A percentile compares a stretch with the other conserved stretches of the same genome.
Evolutionary conservation across 306 rosid species (phyloP).

Genomic region (Cyclanthera cordifolia): DNA sequence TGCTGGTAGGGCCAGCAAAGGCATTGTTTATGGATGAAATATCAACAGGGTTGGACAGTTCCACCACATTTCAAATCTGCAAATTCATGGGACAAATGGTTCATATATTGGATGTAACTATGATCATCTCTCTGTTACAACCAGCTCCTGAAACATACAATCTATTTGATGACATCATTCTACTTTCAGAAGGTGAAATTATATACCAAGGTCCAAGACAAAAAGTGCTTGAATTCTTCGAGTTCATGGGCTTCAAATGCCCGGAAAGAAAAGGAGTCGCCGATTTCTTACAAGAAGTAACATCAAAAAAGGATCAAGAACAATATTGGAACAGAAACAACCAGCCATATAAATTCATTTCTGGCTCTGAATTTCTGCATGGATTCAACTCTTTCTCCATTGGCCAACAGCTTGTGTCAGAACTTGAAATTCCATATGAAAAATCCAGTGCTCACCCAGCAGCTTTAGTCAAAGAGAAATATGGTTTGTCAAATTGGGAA

Average conservation of each 20-base stretch:
- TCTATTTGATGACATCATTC: conserved; percentile 40
- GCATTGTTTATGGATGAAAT: conserved; percentile 80
- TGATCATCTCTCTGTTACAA: conserved; percentile 52
- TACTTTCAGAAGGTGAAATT: conserved; percentile 64
- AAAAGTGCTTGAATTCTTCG: conserved; percentile 49
- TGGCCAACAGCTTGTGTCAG: conserved; percentile 40
- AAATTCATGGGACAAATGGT: conserved; percentile 77
- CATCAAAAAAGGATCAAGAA: conserved; percentile 71
- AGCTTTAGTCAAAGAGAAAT: conserved; percentile 56
- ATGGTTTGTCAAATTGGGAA: conserved; percentile 55
- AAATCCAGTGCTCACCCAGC: conserved; percentile 42
- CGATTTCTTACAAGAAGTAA: conserved; percentile 80
- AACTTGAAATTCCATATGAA: conserved; percentile 47
- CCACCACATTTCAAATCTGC: conserved; percentile 77
- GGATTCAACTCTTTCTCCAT: conserved; percentile 29
- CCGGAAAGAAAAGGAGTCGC: conserved; percentile 77
- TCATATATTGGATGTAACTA: conserved; percentile 65
- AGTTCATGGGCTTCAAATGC: conserved; percentile 49
- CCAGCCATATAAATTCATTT: conserved; percentile 40
- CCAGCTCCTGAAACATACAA: conserved; percentile 52
- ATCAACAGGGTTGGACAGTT: conserved; percentile 85
- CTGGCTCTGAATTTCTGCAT: conserved; percentile 40
- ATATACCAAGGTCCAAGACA: conserved; percentile 71
- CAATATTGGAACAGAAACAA: conserved; percentile 53
- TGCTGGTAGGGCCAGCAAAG: conserved; percentile 82